A percentile compares a stretch with the other conserved stretches of the same genome.
phyloP scores from a whole-genome alignment of 495 filamentous ascomycete genomes.

The Xylaria cubensis region DNA sequence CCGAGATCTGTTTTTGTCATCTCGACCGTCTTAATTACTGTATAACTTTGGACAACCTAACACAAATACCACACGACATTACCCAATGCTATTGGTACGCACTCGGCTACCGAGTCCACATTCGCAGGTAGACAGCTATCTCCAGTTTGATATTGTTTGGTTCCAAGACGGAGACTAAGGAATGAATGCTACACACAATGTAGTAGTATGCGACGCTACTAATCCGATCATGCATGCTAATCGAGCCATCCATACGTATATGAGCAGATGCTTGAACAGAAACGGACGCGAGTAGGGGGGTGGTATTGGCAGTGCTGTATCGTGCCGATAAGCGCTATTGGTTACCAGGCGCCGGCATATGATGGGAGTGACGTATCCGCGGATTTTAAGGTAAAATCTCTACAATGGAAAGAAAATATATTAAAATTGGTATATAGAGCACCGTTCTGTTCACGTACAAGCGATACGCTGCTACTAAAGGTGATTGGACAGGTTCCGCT shows the following conservation, averaged over 20 bases:
- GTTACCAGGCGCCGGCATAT: neutral
- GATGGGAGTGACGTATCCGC: neutral
- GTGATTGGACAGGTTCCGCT: neutral
- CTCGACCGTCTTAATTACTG: neutral
- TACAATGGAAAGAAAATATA: no score
- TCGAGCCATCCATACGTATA: neutral
- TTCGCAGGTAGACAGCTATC: neutral
- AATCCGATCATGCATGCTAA: neutral
- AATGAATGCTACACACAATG: neutral
- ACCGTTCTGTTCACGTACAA: neutral
- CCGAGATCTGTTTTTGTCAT: constrained; percentile 7
- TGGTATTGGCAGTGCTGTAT: neutral
- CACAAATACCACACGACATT: neutral
- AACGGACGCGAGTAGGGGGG: neutral
- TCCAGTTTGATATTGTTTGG: neutral
- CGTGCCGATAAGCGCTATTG: constrained; percentile 10
- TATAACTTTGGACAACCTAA: neutral
- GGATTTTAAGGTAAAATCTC: no score
- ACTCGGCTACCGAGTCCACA: neutral
- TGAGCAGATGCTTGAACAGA: neutral
- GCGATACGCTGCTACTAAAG: neutral
- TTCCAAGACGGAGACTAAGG: neutral
- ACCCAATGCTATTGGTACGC: neutral
- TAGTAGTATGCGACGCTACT: neutral
- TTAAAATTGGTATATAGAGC: no score